These are phyloP conservation scores for Sclerotiophoma versabilis DNA, from an alignment of 2,329 filamentous ascomycete species.

Conservation along the genomic window DNA sequence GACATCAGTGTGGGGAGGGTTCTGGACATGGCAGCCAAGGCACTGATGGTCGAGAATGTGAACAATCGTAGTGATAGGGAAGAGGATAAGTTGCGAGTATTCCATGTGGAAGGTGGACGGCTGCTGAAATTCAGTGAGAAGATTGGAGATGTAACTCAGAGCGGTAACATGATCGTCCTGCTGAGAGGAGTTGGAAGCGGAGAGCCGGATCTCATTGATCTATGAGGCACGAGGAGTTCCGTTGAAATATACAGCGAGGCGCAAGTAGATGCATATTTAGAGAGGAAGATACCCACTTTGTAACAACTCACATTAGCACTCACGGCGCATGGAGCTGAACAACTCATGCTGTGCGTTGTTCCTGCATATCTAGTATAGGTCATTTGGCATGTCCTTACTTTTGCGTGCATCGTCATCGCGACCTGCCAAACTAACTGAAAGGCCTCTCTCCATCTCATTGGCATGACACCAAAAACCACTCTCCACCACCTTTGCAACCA, in stretches of 20 bases:
- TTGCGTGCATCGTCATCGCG: not conserved
- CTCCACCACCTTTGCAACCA: not conserved
- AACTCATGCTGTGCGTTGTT: not conserved
- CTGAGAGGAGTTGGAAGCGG: conserved; percentile 86
- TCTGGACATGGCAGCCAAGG: conserved; percentile 78
- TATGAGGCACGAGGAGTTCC: conserved; percentile 22
- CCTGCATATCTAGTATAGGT: too few species aligned
- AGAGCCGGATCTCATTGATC: conserved; percentile 72
- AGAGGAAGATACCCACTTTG: conserved; percentile 24
- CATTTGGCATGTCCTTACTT: not conserved
- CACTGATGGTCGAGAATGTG: conserved; percentile 80
- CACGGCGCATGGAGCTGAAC: not conserved
- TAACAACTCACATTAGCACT: not conserved
- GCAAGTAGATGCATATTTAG: not conserved
- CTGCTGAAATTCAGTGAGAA: conserved; percentile 89
- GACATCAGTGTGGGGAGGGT: conserved; percentile 92
- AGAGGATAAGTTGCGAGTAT: conserved; percentile 82
- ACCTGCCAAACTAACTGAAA: too few species aligned
- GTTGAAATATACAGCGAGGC: not conserved
- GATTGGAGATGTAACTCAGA: conserved; percentile 74
- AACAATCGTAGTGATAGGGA: conserved; percentile 81
- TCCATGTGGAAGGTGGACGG: conserved; percentile 89
- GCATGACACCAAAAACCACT: too few species aligned
- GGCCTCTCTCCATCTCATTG: too few species aligned
- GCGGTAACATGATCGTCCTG: conserved; percentile 89